Base-by-base conservation (phyloP, 2,329 filamentous ascomycete species). In the Microdochium nivale region DNA sequence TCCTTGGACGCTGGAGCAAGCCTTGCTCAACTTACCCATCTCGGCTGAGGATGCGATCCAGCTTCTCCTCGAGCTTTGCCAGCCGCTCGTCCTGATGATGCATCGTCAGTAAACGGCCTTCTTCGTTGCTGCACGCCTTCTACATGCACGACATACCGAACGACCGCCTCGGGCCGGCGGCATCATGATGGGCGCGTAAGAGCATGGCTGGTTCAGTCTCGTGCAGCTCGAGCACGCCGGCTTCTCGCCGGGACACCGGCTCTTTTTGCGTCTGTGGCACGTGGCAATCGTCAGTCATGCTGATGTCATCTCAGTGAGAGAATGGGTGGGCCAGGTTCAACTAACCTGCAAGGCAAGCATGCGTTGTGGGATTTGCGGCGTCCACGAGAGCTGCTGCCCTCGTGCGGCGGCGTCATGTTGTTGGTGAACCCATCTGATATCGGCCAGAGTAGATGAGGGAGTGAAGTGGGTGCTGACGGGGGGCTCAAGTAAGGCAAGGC, bases 41-140 rank as follows among this genome's bases (percentile, higher is more conserved):
- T 51, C 73, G 72, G 48, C 65, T 76, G 21, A 78, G 62, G 50
- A 78, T 65, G 53, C 72, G 70, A 61, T 78, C 74, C 47, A 78
- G 68, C 59, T 78, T 78, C 61, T 77, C 74, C 62, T 78, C 75
- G 40, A 78, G 57, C 49, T 73, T 70, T 14, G 73, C 73, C n/a
- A 78, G 63, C 55, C 75, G 67, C 59, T 78, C 75, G 55, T 75
- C 73, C 75, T 78, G 43, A n/a, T 44, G 32, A 44, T 3, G 23
- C 11, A 46, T 43, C 25, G 49, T 50, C 24, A 47, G 49, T 23
- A 27, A 21, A 23, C 30, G 19, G n/a, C n/a, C n/a, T n/a, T 47
- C 43, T 8, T 47, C 19, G 25, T 11, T 30, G 49, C 43, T 27
- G 47, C 47, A 49, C 43, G 35, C 32, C 48, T 21, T 49, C 25